Conservation (phyloP, 345 rosid genomes). For the Rhodamnia rubescens region DNA sequence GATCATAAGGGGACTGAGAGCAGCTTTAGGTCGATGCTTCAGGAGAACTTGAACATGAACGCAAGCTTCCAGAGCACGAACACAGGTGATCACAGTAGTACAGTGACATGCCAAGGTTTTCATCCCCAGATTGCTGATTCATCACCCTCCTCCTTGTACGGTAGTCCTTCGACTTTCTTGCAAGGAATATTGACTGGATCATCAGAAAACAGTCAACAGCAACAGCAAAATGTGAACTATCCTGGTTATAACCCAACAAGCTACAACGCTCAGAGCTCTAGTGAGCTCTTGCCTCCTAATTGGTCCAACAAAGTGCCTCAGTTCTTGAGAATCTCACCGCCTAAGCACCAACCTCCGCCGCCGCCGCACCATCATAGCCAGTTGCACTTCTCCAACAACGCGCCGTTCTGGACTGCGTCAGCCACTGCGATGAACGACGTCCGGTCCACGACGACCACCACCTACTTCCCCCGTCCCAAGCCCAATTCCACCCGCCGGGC, state of each 20-base stretch:
- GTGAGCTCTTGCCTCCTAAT: constrained; percentile 28
- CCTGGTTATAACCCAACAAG: constrained; percentile 4
- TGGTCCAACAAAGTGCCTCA: constrained; percentile 52
- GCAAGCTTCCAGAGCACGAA: constrained; percentile 6
- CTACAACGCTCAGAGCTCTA: constrained; percentile 14
- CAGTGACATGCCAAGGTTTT: neutral
- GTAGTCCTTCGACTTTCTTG: constrained; percentile 26
- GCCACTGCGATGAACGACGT: constrained; percentile 38
- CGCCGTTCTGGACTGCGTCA: constrained; percentile 81
- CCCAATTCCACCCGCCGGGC: constrained; percentile 31
- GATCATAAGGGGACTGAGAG: constrained; percentile 51
- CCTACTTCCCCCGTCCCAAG: constrained; percentile 50
- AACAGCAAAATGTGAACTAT: constrained; percentile 14
- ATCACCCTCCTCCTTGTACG: constrained; percentile 26
- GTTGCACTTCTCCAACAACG: constrained; percentile 81
- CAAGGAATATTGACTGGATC: constrained; percentile 45
- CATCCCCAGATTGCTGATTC: neutral
- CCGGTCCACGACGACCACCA: constrained; percentile 22
- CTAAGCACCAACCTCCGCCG: constrained; percentile 19
- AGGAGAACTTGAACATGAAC: constrained; percentile 55
- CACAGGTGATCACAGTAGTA: neutral
- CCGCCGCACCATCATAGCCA: constrained; percentile 20
- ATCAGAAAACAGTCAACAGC: constrained; percentile 15
- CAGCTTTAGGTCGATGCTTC: constrained; percentile 61
- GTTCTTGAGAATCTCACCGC: constrained; percentile 58